Evolutionary conservation across 148 eudicot genomes (phyloP).

Genomic region (Mesembryanthemum crystallinum): DNA sequence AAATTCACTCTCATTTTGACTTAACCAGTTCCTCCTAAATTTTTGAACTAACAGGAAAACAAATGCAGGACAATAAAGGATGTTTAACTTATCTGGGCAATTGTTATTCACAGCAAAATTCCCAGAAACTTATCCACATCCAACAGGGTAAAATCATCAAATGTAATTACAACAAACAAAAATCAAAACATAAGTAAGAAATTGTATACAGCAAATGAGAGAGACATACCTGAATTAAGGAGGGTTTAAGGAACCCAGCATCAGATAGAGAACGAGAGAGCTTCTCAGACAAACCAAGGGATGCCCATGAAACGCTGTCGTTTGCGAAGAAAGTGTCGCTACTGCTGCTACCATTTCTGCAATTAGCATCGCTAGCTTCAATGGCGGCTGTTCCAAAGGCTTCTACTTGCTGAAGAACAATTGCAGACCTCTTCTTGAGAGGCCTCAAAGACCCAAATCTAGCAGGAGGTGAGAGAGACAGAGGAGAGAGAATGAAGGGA

Average conservation of each 20-base stretch:
- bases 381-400: conserved; percentile 37
- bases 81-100: conserved; percentile 6
- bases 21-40: neutral
- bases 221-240: conserved; percentile 71
- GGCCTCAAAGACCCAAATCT: conserved; percentile 16
- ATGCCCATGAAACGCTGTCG: conserved; percentile 66
- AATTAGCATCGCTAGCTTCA: conserved; percentile 22
- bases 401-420: conserved; percentile 25
- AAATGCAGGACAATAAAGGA: neutral
- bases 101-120: neutral
- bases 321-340: conserved; percentile 64
- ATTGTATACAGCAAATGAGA: neutral
- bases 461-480: conserved; percentile 9
- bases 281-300: conserved; percentile 60
- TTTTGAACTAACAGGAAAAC: no score
- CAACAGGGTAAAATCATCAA: neutral
- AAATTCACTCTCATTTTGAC: neutral
- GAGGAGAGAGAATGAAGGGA: conserved; percentile 20
- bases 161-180: neutral
- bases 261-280: conserved; percentile 47
- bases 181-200: neutral
- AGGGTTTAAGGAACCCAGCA: conserved; percentile 60
- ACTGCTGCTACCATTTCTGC: conserved; percentile 8
- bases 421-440: conserved; percentile 6
- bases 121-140: neutral